phyloP scores from a whole-genome alignment of 768 basidiomycete species.

The Rubroboletus pulcherrimus region DNA sequence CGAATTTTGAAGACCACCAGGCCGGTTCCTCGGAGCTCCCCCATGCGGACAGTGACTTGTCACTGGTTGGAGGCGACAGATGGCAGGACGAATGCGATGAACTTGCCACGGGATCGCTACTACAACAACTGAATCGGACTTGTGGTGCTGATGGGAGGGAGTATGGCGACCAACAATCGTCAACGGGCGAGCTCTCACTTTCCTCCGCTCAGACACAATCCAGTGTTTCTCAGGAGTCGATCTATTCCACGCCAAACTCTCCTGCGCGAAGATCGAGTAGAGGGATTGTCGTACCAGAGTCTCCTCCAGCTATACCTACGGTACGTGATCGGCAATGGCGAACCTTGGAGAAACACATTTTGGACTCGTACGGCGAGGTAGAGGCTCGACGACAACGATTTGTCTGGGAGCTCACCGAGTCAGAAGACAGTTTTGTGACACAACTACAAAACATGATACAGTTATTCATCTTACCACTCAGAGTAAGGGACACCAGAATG shows the following conservation, averaged over 20 bases:
- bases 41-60: conserved; percentile 46
- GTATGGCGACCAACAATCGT: conserved; percentile 1
- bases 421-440: conserved; percentile 67
- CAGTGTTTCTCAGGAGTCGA: conserved; percentile 23
- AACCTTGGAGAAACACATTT: conserved; percentile 17
- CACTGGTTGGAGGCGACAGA: conserved; percentile 38
- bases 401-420: conserved; percentile 63
- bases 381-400: conserved; percentile 65
- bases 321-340: conserved; percentile 23
- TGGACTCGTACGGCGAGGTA: conserved; percentile 37
- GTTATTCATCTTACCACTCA: conserved; percentile 77
- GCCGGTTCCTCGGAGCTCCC: conserved; percentile 16
- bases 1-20: conserved; percentile 8
- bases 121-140: conserved; percentile 16
- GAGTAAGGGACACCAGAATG: conserved; percentile 58
- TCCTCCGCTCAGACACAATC: conserved; percentile 11
- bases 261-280: conserved; percentile 9
- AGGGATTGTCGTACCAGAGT: conserved; percentile 3
- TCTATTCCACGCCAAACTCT: conserved; percentile 22
- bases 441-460: conserved; percentile 61
- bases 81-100: conserved; percentile 38
- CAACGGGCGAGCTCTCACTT: conserved; percentile 9
- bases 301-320: conserved; percentile 2
- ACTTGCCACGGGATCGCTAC: conserved; percentile 29
- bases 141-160: background rate